Base-by-base conservation (phyloP, 2,329 filamentous ascomycete species). In the Fusarium oligoseptatum region DNA sequence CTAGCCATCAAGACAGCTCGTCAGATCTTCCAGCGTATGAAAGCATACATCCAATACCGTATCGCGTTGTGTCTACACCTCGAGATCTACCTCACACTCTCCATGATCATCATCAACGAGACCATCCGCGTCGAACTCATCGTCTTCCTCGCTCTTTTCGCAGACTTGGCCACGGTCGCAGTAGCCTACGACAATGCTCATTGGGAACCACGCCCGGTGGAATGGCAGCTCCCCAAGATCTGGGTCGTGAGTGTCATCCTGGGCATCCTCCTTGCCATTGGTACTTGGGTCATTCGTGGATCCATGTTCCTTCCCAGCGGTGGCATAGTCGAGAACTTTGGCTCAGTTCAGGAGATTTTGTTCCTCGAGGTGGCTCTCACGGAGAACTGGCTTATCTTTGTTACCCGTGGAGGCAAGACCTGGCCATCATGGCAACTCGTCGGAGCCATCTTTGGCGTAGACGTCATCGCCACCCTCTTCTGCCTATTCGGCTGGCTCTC, bases 121-220 rank as follows among this genome's bases (percentile, higher is more conserved):
- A 73, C 71, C 0, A 74, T 73, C 0, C 71, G 71, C 0, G 71
- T 74, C 8, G 71, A 73, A 0, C 17, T 73, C 0, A 56, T 73
- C 0, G 71, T 73, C 0, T 73, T 73, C 3, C 3, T 71, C 0
- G 71, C 71, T 0, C 6, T 73, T 0, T 73, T 74, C 0, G 71
- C 71, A 1, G 71, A 73, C 3, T 1, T 73, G 1, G 71, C 71
- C 0, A 73, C 71, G 0, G 71, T 73, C 2, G 71, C 71, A 2
- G 71, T 73, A 8, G 71, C 71, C n/a, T 73, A 73, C 5, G 71
- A 74, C 3, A 74, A 73, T 9, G 71, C 71, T 6, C 71, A 73
- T 15, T 73, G 67, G 58, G 71, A 73, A 15, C 71, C 67, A 0
- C 4, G 71, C 0, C 71, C 71, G 0, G 71, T 73, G 0, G 71